Conservation (phyloP, 2,329 filamentous ascomycete species). For the Alternaria solani region DNA sequence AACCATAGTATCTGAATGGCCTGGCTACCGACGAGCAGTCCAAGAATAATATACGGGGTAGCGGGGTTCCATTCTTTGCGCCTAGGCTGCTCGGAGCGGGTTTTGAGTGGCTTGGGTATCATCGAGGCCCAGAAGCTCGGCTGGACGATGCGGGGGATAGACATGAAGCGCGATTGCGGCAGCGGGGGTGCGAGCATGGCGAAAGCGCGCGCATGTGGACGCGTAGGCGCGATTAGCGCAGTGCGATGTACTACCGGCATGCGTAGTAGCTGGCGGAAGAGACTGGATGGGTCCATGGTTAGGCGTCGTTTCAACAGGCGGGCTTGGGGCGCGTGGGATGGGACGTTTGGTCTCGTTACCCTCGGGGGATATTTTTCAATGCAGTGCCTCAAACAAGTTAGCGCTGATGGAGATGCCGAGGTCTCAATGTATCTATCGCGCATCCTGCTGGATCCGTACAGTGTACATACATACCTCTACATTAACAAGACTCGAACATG, state of each 20-base stretch:
- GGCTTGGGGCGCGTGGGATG: background rate
- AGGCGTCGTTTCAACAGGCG: background rate
- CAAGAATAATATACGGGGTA: slow-evolving; percentile 70
- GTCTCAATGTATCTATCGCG: slow-evolving; percentile 9
- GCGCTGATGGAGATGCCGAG: slow-evolving; percentile 18
- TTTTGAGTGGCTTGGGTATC: slow-evolving; percentile 44
- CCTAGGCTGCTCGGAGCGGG: slow-evolving; percentile 15
- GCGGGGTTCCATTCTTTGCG: slow-evolving; percentile 62
- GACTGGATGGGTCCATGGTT: slow-evolving; percentile 35
- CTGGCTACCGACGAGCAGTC: slow-evolving; percentile 89
- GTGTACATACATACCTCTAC: background rate
- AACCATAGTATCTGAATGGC: slow-evolving; percentile 90
- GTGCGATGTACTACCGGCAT: slow-evolving; percentile 31
- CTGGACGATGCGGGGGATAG: slow-evolving; percentile 47
- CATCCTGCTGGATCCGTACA: slow-evolving; percentile 1
- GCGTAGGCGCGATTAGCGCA: slow-evolving; percentile 21
- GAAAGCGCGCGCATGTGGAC: slow-evolving; percentile 35
- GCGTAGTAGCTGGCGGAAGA: slow-evolving; percentile 42
- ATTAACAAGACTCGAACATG: slow-evolving; percentile 8
- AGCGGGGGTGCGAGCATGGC: slow-evolving; percentile 27
- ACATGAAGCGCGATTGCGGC: slow-evolving; percentile 31
- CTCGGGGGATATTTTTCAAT: slow-evolving; percentile 4
- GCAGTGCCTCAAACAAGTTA: slow-evolving; percentile 2
- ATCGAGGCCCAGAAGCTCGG: slow-evolving; percentile 51
- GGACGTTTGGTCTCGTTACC: background rate